Evolutionary conservation across 1,139 yeast genomes (phyloP).

Genomic region (Entelexis sorbosivorans): DNA sequence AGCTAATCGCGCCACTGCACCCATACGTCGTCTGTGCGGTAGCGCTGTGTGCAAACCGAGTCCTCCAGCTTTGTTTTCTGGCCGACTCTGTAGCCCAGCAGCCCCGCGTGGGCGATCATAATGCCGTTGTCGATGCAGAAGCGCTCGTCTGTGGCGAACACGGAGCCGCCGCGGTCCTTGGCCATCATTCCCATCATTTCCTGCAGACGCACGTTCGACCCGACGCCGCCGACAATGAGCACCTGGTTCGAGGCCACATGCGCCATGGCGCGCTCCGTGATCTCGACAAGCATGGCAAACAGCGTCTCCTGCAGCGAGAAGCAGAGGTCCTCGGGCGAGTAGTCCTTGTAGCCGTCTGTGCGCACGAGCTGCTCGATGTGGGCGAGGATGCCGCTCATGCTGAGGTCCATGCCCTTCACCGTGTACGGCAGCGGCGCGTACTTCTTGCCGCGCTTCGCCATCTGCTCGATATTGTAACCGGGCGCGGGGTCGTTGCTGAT

Average conservation of each 20-base stretch:
- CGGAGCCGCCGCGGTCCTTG: constrained; percentile 70
- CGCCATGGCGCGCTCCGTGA: constrained; percentile 97
- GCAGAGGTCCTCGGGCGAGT: constrained; percentile 81
- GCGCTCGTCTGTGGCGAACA: constrained; percentile 90
- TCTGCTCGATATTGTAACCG: constrained; percentile 90
- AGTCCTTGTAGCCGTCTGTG: constrained; percentile 36
- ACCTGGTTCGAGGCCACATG: constrained; percentile 88
- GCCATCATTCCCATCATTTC: constrained; percentile 97
- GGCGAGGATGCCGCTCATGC: constrained; percentile 91
- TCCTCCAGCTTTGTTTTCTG: constrained; percentile 46
- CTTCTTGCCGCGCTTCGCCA: constrained; percentile 61
- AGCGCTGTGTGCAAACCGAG: constrained; percentile 85
- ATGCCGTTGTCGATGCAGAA: constrained; percentile 96
- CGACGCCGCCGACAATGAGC: constrained; percentile 94
- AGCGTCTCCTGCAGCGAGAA: constrained; percentile 85
- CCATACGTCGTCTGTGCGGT: constrained; percentile 84
- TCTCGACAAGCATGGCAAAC: constrained; percentile 93
- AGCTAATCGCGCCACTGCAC: constrained; percentile 54
- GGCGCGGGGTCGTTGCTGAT: constrained; percentile 94
- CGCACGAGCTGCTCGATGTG: constrained; percentile 65
- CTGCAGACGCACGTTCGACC: constrained; percentile 82
- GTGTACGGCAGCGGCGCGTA: constrained; percentile 82
- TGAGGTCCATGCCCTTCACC: constrained; percentile 95
- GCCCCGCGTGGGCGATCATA: constrained; percentile 98
- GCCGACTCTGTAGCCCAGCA: constrained; percentile 77